Conservation (phyloP, 306 rosid genomes). For the Trifolium subterraneum region DNA sequence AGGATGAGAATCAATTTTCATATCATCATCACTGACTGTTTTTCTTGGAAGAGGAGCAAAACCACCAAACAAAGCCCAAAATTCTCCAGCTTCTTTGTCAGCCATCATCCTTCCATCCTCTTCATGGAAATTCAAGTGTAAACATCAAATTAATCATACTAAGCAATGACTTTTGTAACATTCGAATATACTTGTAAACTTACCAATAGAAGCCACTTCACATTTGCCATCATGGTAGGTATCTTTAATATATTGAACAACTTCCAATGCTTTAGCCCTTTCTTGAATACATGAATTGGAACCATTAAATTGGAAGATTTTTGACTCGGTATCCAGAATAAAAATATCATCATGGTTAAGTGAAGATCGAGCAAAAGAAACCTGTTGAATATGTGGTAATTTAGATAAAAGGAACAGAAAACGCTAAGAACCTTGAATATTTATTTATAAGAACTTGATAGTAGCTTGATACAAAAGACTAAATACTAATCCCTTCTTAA, state of each 20-base stretch:
- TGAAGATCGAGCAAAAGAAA: constrained; percentile 84
- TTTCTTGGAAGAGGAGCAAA: constrained; percentile 98
- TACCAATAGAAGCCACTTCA: constrained; percentile 92
- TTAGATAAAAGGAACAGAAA: no score
- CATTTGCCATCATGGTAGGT: constrained; percentile 95
- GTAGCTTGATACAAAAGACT: no score
- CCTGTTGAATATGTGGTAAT: no score
- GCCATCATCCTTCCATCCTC: constrained; percentile 99
- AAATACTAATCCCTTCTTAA: no score
- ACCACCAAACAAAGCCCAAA: constrained; percentile 96
- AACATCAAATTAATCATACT: constrained; percentile 44
- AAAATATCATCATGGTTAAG: constrained; percentile 95
- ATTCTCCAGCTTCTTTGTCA: constrained; percentile 94
- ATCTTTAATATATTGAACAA: constrained; percentile 91
- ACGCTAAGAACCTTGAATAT: no score
- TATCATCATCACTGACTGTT: constrained; percentile 68
- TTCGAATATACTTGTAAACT: constrained; percentile 50
- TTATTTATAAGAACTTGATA: no score
- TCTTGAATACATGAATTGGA: constrained; percentile 94
- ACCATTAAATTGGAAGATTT: constrained; percentile 96
- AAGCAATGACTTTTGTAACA: constrained; percentile 34
- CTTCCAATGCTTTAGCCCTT: constrained; percentile 98
- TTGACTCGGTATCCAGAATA: constrained; percentile 87
- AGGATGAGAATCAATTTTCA: constrained; percentile 60
- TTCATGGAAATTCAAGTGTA: constrained; percentile 48